A percentile compares a stretch with the other conserved stretches of the same genome.
Conservation (phyloP, 441 rosid species). For the Pelargonium cotyledonis region DNA sequence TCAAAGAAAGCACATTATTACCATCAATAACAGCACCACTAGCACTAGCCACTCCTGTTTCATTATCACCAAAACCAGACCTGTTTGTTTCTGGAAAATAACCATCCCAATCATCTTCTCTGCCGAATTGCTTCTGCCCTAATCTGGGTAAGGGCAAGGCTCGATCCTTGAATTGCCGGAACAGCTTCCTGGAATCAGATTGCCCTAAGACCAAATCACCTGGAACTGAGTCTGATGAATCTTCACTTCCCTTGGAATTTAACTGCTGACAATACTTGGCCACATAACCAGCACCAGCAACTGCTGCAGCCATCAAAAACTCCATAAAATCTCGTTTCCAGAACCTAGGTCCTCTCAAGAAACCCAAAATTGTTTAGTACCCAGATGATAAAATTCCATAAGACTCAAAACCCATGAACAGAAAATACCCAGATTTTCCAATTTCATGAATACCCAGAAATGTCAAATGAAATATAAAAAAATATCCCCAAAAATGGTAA, state of each 20-base stretch:
- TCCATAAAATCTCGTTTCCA: conserved; percentile 23
- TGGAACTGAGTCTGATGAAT: conserved; percentile 16
- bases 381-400: not conserved
- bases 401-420: not conserved
- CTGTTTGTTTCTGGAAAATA: conserved; percentile 2
- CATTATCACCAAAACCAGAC: not conserved
- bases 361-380: not conserved
- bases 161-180: conserved; percentile 13
- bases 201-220: not conserved
- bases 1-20: conserved; percentile 8
- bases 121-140: not conserved
- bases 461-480: not conserved
- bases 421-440: not conserved
- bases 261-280: conserved; percentile 30
- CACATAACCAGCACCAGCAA: conserved; percentile 33
- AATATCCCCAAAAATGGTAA: not conserved
- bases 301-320: conserved; percentile 41
- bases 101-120: not conserved
- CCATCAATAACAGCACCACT: conserved; percentile 7
- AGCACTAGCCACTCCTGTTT: conserved; percentile 11
- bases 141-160: conserved; percentile 8
- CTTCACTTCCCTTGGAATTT: conserved; percentile 16
- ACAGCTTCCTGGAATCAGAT: conserved; percentile 12
- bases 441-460: not conserved
- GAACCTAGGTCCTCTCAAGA: conserved; percentile 6